Evolutionary conservation across 2,329 filamentous ascomycete genomes (phyloP), one percentile per base, ranked within the genome.

Genomic region (Diaporthe vaccinii): DNA sequence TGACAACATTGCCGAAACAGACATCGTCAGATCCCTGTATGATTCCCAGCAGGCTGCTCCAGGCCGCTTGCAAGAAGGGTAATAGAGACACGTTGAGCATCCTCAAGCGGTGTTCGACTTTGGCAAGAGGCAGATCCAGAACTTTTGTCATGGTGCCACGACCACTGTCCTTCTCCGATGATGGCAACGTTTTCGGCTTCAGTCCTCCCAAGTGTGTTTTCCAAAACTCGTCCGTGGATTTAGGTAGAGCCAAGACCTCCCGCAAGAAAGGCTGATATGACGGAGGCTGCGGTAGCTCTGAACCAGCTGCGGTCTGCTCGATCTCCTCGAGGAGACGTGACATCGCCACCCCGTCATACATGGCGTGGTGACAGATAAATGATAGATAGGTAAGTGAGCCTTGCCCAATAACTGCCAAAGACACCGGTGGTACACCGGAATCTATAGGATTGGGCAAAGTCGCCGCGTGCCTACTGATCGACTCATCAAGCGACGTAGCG

Each of bases 1-100:
- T 96, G 74, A 96, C 89, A 3, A 98, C 93, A 79, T 95, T 97
- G 0, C 96, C 96, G 80, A 98, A 98, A 82, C 94, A 97, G 7
- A 98, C 80, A 79, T 98, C 95, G 0, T 85, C 81, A 7, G 86
- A 85, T 1, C 86, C 82, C 2, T 92, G 87, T 3, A 91, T 84
- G 3, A 89, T 84, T 0, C 89, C 86, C 1, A 98, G 81, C 0
- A 94, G 83, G 57, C 89, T 89, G 0, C 91, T 89, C 94, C 95
- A 98, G 1, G 92, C 88, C 4, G 93, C 87, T 82, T 98, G 95
- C 44, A 92, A 89, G 0, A 94, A 79, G 0, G 93, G 90, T 1
- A 96, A 84, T 0, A 95, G 84, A 0, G 93, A 92, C 0, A 91
- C 85, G 0, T 90, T 89, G 4, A 92, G 81, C 6, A 85, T 84